Evolutionary conservation across 768 basidiomycete genomes (phyloP).

Genomic region (Lepiota venenata): DNA sequence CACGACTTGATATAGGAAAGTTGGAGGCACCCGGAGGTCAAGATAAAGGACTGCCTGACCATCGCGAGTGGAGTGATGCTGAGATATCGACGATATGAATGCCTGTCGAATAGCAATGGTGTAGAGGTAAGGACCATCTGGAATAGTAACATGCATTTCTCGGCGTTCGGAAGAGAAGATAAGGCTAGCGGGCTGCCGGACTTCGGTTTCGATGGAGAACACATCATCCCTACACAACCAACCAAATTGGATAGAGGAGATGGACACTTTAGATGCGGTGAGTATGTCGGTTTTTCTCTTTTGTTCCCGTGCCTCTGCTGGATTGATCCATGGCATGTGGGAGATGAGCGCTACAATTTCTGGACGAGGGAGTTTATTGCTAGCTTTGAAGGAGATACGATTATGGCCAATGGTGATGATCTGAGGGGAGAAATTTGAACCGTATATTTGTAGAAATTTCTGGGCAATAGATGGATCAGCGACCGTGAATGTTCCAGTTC

Average conservation of each 20-base stretch:
- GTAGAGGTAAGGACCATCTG: constrained; percentile 18
- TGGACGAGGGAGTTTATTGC: constrained; percentile 22
- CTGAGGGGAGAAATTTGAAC: constrained; percentile 12
- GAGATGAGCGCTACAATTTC: constrained; percentile 37
- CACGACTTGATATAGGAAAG: constrained; percentile 4
- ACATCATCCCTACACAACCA: constrained; percentile 59
- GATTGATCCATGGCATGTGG: constrained; percentile 39
- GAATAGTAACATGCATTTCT: constrained; percentile 40
- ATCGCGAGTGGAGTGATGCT: constrained; percentile 26
- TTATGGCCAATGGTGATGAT: constrained; percentile 31
- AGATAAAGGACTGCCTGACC: constrained; percentile 38
- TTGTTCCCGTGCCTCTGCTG: constrained; percentile 28
- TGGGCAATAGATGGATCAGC: constrained; percentile 1
- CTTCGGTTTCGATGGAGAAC: constrained; percentile 46
- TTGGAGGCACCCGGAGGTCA: constrained; percentile 32
- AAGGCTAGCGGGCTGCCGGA: constrained; percentile 22
- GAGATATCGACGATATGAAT: constrained; percentile 38
- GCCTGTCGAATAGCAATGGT: constrained; percentile 42
- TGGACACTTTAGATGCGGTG: constrained; percentile 20
- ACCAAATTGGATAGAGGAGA: constrained; percentile 50
- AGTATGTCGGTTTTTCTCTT: constrained; percentile 29
- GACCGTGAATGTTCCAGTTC: constrained; percentile 29
- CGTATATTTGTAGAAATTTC: constrained; percentile 41
- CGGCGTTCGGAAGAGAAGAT: constrained; percentile 40
- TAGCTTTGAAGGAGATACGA: constrained; percentile 28